phyloP scores from a whole-genome alignment of 2,329 filamentous ascomycete genomes.

The Ophioceras dolichostomum region DNA sequence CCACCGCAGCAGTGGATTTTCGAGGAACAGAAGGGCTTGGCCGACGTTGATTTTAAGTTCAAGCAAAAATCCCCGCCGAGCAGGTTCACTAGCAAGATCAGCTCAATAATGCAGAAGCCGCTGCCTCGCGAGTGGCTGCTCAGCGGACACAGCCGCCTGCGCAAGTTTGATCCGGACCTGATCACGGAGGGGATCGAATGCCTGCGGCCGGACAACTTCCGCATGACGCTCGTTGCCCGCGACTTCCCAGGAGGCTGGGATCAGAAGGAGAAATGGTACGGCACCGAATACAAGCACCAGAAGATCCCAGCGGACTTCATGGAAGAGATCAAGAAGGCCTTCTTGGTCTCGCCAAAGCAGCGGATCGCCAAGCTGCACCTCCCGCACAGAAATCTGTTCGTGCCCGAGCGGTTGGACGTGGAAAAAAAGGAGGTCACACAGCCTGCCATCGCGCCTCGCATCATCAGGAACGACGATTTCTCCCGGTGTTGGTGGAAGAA shows the following conservation, averaged over 20 bases:
- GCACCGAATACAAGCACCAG: conserved; percentile 81
- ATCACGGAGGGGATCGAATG: conserved; percentile 65
- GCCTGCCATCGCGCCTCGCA: conserved; percentile 59
- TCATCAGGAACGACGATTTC: conserved; percentile 73
- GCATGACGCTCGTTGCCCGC: conserved; percentile 71
- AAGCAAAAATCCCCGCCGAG: conserved; percentile 85
- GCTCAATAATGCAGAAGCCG: conserved; percentile 82
- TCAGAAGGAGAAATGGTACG: conserved; percentile 92
- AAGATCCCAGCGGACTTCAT: conserved; percentile 68
- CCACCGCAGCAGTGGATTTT: conserved; percentile 88
- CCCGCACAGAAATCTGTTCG: conserved; percentile 90
- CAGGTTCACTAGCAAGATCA: conserved; percentile 75
- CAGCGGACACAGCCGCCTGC: conserved; percentile 63
- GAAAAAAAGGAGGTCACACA: conserved; percentile 84
- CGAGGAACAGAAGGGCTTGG: conserved; percentile 79
- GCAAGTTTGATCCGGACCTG: conserved; percentile 66
- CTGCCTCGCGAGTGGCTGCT: conserved; percentile 79
- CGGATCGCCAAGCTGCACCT: conserved; percentile 66
- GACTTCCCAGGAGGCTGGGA: conserved; percentile 77
- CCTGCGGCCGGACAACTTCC: conserved; percentile 79
- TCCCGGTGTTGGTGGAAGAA: conserved; percentile 95
- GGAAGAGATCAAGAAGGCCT: conserved; percentile 53
- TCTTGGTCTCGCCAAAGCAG: conserved; percentile 39
- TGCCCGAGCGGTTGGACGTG: conserved; percentile 84
- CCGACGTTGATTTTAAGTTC: conserved; percentile 91